A percentile compares a stretch with the other conserved stretches of the same genome.
Evolutionary conservation across 345 rosid genomes (phyloP).

Genomic region (Erodium maritimum): DNA sequence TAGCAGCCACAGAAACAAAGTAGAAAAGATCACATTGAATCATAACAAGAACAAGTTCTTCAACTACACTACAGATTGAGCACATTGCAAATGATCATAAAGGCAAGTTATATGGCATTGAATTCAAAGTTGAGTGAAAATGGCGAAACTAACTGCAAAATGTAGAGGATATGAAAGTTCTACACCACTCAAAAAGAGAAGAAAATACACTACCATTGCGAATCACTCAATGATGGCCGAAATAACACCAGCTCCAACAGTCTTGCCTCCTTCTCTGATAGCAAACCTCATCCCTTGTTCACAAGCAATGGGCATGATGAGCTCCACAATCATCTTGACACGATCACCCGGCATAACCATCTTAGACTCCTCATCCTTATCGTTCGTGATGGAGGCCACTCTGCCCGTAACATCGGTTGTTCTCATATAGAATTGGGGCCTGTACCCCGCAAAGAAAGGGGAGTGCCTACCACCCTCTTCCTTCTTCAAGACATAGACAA

Average conservation of each 20-base stretch:
- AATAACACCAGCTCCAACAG: constrained; percentile 16
- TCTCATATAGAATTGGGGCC: constrained; percentile 42
- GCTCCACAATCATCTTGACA: constrained; percentile 21
- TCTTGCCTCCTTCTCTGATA: constrained; percentile 19
- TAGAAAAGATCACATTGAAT: too few species aligned
- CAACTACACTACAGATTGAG: too few species aligned
- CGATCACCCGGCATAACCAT: constrained; percentile 19
- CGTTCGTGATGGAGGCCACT: constrained; percentile 12
- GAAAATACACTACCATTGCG: background rate
- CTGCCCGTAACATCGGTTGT: constrained; percentile 37
- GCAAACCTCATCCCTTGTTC: constrained; percentile 17
- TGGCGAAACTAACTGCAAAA: background rate
- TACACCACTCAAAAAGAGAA: background rate
- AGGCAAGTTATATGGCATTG: background rate
- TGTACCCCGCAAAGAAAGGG: constrained; percentile 19
- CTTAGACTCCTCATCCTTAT: constrained; percentile 19
- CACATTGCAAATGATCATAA: background rate
- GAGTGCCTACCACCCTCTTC: constrained; percentile 20
- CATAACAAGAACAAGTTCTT: too few species aligned
- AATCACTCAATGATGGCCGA: constrained; percentile 13
- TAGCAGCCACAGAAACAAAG: too few species aligned
- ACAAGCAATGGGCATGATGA: constrained; percentile 18
- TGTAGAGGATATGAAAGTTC: background rate
- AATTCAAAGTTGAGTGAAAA: background rate
- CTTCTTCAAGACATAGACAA: constrained; percentile 19